Evolutionary conservation across 2,329 filamentous ascomycete genomes (phyloP), one percentile per base, ranked within the genome.

Genomic region (Rutstroemia sp.): DNA sequence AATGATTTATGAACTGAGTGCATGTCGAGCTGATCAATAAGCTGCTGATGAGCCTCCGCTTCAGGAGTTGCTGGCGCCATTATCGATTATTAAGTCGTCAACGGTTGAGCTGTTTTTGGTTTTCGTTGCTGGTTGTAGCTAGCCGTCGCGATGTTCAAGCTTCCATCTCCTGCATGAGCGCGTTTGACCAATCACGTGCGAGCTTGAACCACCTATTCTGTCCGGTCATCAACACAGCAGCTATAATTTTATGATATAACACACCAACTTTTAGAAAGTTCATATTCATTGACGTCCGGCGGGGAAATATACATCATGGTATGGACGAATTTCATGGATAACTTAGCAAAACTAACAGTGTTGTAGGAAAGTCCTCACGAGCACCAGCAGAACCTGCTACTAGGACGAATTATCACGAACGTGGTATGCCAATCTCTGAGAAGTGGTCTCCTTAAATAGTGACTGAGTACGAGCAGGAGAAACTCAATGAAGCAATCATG

Each of bases 391-490:
- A 95, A 88, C 68, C 79, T 96, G 53, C 80, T 99, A 66, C 82
- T 97, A 47, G 94, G 90, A 21, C 90, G 94, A 60, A 96, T 99
- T 74, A 95, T 96, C 74, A 94, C 87, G 70, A 99, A 99, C 69
- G 92, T 97, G 69, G 92, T 97, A 81, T 70, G 89, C 52, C n/a
- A 19, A 18, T 34, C 47, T 38, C 51, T 38, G 37, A 14, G 18
- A 21, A 21, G 10, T 23, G 19, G 12, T 48, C 14, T 4, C 19
- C 10, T 10, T 12, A 21, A 21, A 38, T 34, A 19, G 48, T 27
- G 37, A 37, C 53, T 49, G 42, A 34, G 59, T 63, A 54, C 30
- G 27, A 4, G 44, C 60, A 97, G 92, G 94, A 97, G 75, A 99
- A 99, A 73, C 80, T 99, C 45, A 99, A 99, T 66, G 94, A 97